Evolutionary conservation across 139 green algal species (phyloP).

Genomic region (Choricystis sp.): DNA sequence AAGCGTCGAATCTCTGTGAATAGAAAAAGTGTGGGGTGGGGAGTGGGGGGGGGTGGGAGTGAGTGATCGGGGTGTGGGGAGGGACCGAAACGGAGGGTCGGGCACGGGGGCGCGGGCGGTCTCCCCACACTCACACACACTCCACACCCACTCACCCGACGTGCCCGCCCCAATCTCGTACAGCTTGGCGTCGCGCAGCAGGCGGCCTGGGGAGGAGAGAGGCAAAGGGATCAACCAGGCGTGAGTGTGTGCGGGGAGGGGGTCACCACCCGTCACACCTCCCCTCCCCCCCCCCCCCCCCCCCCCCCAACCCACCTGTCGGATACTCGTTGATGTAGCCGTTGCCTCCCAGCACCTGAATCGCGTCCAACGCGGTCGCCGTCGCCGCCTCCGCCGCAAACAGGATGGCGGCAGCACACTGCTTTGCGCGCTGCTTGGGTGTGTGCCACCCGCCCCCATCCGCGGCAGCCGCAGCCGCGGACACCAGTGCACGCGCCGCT

Average conservation of each 20-base stretch:
- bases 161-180: slow-evolving; percentile 92
- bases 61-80: background rate
- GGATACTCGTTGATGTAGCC: slow-evolving; percentile 89
- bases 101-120: background rate
- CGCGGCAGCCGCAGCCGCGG: slow-evolving; percentile 23
- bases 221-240: background rate
- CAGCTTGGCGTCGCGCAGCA: slow-evolving; percentile 87
- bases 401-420: slow-evolving; percentile 80
- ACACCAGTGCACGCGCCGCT: slow-evolving; percentile 42
- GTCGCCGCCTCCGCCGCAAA: slow-evolving; percentile 70
- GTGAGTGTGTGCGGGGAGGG: too few relatives aligned
- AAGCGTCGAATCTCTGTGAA: background rate
- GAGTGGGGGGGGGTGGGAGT: too few relatives aligned
- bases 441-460: slow-evolving; percentile 31
- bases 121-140: background rate
- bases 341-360: slow-evolving; percentile 85
- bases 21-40: background rate
- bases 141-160: slow-evolving; percentile 13
- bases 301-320: slow-evolving; percentile 24
- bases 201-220: slow-evolving; percentile 55
- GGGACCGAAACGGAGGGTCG: background rate
- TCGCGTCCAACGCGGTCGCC: slow-evolving; percentile 62
- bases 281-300: background rate
- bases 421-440: slow-evolving; percentile 23
- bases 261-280: background rate